These are phyloP conservation scores for Phlebiopsis gigantea DNA, from an alignment of 768 basidiomycete genomes.

Conservation along the genomic window DNA sequence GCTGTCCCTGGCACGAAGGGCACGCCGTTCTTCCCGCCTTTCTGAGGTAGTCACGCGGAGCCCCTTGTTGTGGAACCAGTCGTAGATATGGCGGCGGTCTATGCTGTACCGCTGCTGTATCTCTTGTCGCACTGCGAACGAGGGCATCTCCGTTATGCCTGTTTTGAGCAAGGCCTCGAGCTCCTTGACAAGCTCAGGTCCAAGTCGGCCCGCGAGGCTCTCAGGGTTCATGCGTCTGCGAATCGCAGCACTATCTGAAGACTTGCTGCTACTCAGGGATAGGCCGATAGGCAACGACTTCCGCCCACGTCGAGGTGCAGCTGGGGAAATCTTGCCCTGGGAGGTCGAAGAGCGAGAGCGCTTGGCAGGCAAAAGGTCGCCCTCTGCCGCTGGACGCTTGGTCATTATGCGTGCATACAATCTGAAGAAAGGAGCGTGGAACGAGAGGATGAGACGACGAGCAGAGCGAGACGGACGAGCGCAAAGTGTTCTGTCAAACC, in stretches of 20 bases:
- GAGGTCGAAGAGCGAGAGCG: neutral
- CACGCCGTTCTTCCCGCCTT: slow-evolving; percentile 22
- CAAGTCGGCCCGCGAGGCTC: slow-evolving; percentile 60
- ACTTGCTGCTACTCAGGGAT: neutral
- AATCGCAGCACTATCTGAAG: neutral
- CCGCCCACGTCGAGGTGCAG: neutral
- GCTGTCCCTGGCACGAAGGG: slow-evolving; percentile 9
- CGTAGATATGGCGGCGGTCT: slow-evolving; percentile 71
- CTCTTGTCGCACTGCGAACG: slow-evolving; percentile 62
- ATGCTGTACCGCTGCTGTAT: slow-evolving; percentile 67
- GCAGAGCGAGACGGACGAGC: neutral
- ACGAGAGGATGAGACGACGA: neutral
- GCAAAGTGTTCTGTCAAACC: neutral
- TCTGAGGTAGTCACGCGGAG: slow-evolving; percentile 21
- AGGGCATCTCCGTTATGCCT: slow-evolving; percentile 70
- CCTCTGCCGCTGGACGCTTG: slow-evolving; percentile 1
- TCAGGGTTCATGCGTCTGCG: slow-evolving; percentile 60
- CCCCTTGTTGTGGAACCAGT: slow-evolving; percentile 66
- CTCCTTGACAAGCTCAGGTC: slow-evolving; percentile 61
- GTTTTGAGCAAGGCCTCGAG: slow-evolving; percentile 67
- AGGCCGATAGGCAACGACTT: neutral
- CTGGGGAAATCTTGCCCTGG: neutral
- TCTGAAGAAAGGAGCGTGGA: neutral
- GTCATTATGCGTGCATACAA: neutral
- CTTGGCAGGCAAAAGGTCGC: neutral